A percentile compares a stretch with the other conserved stretches of the same genome.
phyloP scores from a whole-genome alignment of 495 filamentous ascomycete genomes.

The Trichoderma parareesei region DNA sequence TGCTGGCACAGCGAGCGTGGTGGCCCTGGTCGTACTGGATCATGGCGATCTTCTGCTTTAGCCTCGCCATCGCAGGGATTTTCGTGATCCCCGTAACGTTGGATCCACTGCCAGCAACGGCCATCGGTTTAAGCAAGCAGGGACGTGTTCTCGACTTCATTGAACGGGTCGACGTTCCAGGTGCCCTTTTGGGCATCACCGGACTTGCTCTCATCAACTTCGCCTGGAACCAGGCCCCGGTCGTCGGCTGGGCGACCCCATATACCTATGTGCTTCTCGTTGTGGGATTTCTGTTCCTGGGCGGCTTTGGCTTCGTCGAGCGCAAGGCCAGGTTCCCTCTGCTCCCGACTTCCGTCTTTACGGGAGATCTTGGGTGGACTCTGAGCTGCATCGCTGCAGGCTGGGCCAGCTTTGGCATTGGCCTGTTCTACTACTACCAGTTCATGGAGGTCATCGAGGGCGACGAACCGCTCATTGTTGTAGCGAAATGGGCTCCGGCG shows the following conservation, averaged over 20 bases:
- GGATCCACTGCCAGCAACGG: not conserved
- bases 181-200: conserved; percentile 42
- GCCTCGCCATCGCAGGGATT: conserved; percentile 23
- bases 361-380: conserved; percentile 43
- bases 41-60: conserved; percentile 5
- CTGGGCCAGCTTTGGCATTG: conserved; percentile 56
- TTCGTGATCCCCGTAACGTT: conserved; percentile 7
- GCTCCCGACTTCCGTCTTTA: conserved; percentile 44
- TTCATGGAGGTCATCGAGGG: conserved; percentile 43
- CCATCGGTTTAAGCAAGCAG: not conserved
- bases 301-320: conserved; percentile 46
- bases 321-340: conserved; percentile 38
- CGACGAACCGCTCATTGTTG: conserved; percentile 33
- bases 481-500: conserved; percentile 38
- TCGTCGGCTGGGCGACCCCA: conserved; percentile 48
- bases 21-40: conserved; percentile 41
- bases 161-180: conserved; percentile 39
- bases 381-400: conserved; percentile 47
- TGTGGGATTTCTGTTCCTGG: conserved; percentile 42
- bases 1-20: conserved; percentile 31
- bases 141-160: not conserved
- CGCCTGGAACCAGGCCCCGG: conserved; percentile 52
- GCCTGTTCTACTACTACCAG: conserved; percentile 49
- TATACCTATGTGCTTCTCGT: conserved; percentile 50
- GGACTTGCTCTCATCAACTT: conserved; percentile 53